Base-by-base conservation (phyloP, 257 asterid genomes). In the Asclepias syriaca region DNA sequence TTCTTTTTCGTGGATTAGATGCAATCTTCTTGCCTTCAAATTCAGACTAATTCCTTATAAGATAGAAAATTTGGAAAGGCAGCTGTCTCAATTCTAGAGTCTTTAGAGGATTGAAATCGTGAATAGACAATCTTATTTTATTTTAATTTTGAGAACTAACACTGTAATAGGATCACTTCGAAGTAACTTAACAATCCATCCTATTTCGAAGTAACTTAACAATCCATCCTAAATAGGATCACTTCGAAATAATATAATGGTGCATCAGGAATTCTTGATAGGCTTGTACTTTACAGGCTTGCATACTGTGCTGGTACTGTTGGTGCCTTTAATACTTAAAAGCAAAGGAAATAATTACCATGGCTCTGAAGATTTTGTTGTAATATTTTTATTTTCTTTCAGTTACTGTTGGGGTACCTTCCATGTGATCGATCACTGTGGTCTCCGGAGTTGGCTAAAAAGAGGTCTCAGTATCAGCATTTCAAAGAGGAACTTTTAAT, bases 401-500 rank as follows among this genome's bases (percentile, higher is more conserved):
- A 93, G 98, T 84, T 93, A 65, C 80, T 93, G 50, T 77, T 93
- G 87, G 96, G 97, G 68, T 93, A 91, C 81, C 85, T 91, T 51
- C 97, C 98, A 43, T 61, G 86, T 27, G 98, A 93, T 82, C 89
- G 84, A 66, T 77, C 91, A 19, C 87, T 85, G 65, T 93, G 98
- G 98, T 78, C 96, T 76, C 83, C 88, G 24, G 98, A 93, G 80
- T 77, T 89, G 85, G 83, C 87, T 69, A 93, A 89, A 78, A 93
- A 89, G 84, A 86, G 96, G 78, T 83, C 96, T 69, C 96, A 93
- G 72, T 93, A 93, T 78, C 80, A 81, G 70, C 86, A 85, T 46
- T 93, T 93, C 80, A 91, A 93, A 80, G 98, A 93, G 70, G 98
- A 93, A 78, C 90, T 93, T 71, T 75, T 93, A 81, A 88, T 91